Conservation (phyloP, 2,329 filamentous ascomycete species). For the Phialocephala subalpina region DNA sequence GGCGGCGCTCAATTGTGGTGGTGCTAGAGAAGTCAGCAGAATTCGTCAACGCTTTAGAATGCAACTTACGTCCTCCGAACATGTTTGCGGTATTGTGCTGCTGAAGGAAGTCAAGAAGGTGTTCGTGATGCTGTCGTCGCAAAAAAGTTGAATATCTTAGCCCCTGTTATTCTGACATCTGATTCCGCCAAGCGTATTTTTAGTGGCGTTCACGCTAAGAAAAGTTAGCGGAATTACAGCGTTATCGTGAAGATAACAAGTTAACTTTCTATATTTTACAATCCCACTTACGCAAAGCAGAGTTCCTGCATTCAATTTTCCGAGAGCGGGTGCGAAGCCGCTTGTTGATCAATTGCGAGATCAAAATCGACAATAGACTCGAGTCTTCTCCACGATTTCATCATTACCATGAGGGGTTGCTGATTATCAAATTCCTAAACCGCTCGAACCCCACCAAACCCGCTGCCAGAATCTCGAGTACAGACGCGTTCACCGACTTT, state of each 20-base stretch:
- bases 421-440: constrained; percentile 29
- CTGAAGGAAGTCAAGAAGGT: not conserved
- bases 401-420: constrained; percentile 21
- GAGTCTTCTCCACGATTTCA: not conserved
- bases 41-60: not conserved
- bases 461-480: constrained; percentile 9
- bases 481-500: constrained; percentile 2
- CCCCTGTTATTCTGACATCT: constrained; percentile 17
- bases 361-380: not conserved
- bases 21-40: constrained; percentile 48
- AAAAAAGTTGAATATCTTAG: constrained; percentile 10
- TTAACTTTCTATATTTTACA: constrained; percentile 1
- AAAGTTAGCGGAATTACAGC: constrained; percentile 10
- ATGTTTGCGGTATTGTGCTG: constrained; percentile 50
- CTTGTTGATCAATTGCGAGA: not conserved
- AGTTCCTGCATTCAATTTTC: not conserved
- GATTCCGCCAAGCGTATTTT: constrained; percentile 14
- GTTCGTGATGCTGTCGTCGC: not conserved
- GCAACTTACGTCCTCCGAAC: constrained; percentile 68
- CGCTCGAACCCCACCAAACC: constrained; percentile 34
- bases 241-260: constrained; percentile 5
- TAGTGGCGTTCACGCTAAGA: constrained; percentile 16
- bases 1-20: constrained; percentile 73
- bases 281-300: not conserved
- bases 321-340: not conserved